Base-by-base conservation (phyloP, 805 yeast species). In the Yamadazyma sp. region DNA sequence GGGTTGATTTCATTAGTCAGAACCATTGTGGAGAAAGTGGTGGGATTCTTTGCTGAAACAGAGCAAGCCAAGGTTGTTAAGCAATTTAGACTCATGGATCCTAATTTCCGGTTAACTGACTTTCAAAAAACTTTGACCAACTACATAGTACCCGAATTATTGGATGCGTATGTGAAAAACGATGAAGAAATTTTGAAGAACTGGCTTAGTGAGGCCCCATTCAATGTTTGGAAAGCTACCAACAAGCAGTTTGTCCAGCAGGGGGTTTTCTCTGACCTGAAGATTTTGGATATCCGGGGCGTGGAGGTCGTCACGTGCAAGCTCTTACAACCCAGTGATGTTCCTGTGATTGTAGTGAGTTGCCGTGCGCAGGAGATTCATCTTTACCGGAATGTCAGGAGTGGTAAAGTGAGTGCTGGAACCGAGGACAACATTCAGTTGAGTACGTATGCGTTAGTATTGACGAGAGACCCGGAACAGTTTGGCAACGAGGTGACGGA, bases 121-220 rank as follows among this genome's bases (percentile, higher is more conserved):
- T 90, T 93, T 70, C 75, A 82, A 46, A 79, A 75, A 49, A 90
- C 91, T 42, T 73, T 91, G 54, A 83, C 98, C 60, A 91, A 88
- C 55, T 93, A 82, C 64, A 86, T 93, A 46, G 79, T 93, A 40
- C 99, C 99, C 8, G 99, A 93, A 62, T 78, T 93, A 23, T 71
- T 93, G 54, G 99, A 93, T 56, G 97, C 98, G 6, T 90, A 89
- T 64, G 87, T 87, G 42, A 84, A 84, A 50, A 96, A 96, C 48
- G 97, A 93, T 52, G 91, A 82, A 46, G 73, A 73, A 35, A 82
- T 82, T 14, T 73, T 93, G 59, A 86, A 90, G 62, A 68, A 71
- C 52, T 93, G 99, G 99, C 78, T 93, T 42, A 82, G 95, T 34
- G 99, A 93, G 66, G 98, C 98, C 19, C 97, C 99, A 29, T 91